These are phyloP conservation scores for Penicillium sp. DNA, from an alignment of 2,329 filamentous ascomycete genomes.

Conservation along the genomic window DNA sequence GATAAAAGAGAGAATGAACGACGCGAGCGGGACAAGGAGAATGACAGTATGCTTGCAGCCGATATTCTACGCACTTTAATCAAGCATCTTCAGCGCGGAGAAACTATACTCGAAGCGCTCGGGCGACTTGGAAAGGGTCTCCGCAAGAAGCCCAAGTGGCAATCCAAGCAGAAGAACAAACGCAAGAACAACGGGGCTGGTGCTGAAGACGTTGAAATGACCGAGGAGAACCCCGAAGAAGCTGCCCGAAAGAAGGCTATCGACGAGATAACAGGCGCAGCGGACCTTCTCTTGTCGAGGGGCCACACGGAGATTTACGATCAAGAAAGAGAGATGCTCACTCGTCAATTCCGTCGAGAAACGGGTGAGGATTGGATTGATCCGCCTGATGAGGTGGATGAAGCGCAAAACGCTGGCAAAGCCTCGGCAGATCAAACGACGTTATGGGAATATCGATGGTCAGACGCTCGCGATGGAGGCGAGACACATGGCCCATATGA, in stretches of 20 bases:
- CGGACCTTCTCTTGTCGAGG: constrained; percentile 77
- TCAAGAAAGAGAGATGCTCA: constrained; percentile 74
- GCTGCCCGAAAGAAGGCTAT: constrained; percentile 67
- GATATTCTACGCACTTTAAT: constrained; percentile 75
- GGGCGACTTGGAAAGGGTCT: constrained; percentile 71
- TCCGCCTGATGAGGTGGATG: constrained; percentile 25
- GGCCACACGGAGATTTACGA: constrained; percentile 92
- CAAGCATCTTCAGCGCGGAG: constrained; percentile 66
- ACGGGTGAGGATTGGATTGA: constrained; percentile 82
- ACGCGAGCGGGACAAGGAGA: constrained; percentile 64
- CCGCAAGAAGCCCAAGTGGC: constrained; percentile 58
- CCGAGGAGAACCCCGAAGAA: constrained; percentile 67
- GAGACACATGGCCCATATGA: constrained; percentile 85
- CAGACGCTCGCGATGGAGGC: constrained; percentile 76
- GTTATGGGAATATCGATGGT: constrained; percentile 92
- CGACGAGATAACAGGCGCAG: constrained; percentile 79
- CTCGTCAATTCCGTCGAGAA: constrained; percentile 77
- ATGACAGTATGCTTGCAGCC: constrained; percentile 69
- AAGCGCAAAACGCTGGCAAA: constrained; percentile 17
- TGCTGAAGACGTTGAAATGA: constrained; percentile 64
- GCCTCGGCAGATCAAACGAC: constrained; percentile 27
- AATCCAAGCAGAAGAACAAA: constrained; percentile 54
- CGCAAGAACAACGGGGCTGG: constrained; percentile 31
- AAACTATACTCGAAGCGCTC: constrained; percentile 84
- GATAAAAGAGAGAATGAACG: constrained; percentile 78